phyloP scores from a whole-genome alignment of 176 grass and related monocot genomes.

The Typha latifolia region DNA sequence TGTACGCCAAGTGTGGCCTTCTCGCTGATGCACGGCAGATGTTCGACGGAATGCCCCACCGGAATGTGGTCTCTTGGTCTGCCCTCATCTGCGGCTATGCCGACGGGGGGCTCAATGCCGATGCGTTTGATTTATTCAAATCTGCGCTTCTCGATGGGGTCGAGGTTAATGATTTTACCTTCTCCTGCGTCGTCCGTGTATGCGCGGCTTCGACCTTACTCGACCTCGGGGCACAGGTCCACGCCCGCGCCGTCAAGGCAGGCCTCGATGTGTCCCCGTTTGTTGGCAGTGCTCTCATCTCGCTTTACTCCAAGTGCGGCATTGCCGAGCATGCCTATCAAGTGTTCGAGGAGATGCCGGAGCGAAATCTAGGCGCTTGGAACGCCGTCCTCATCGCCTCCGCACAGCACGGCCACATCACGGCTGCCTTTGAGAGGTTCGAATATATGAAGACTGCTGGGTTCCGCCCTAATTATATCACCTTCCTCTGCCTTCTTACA shows the following conservation, averaged over 20 bases:
- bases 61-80: constrained; percentile 95
- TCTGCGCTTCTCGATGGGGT: constrained; percentile 46
- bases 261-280: constrained; percentile 57
- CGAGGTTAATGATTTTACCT: constrained; percentile 69
- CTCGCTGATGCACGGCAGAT: constrained; percentile 34
- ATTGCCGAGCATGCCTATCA: constrained; percentile 57
- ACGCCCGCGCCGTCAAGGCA: constrained; percentile 55
- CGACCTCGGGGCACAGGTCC: constrained; percentile 59
- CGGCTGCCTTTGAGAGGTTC: constrained; percentile 43
- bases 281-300: constrained; percentile 74
- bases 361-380: constrained; percentile 74
- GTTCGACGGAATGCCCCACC: constrained; percentile 68
- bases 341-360: constrained; percentile 42
- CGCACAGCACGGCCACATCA: constrained; percentile 67
- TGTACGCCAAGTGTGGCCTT: constrained; percentile 66
- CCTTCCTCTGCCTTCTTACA: constrained; percentile 71
- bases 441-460: constrained; percentile 54
- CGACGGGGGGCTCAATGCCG: constrained; percentile 37
- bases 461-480: constrained; percentile 62
- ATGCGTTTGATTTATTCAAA: constrained; percentile 37
- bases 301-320: constrained; percentile 84
- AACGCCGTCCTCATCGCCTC: constrained; percentile 74
- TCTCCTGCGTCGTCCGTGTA: constrained; percentile 57
- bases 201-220: constrained; percentile 59
- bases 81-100: constrained; percentile 61